Evolutionary conservation across 169 alveolate species (phyloP).

Genomic region (Plasmodium yoelii): DNA sequence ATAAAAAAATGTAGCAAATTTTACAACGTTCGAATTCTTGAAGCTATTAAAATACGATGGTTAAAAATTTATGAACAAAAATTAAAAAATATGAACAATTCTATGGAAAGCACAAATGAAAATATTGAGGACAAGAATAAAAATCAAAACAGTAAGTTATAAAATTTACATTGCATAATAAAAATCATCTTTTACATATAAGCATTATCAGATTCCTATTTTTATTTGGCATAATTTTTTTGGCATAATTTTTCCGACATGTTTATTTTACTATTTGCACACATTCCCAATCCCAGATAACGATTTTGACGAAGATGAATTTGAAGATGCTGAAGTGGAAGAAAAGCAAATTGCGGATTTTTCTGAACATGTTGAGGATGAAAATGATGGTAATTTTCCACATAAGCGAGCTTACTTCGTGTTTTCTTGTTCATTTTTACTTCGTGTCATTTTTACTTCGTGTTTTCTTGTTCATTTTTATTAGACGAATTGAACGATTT

Average conservation of each 20-base stretch:
- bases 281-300: not conserved
- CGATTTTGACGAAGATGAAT: conserved; percentile 66
- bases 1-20: conserved; percentile 57
- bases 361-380: conserved; percentile 11
- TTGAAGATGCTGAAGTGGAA: conserved; percentile 73
- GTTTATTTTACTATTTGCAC: not conserved
- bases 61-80: conserved; percentile 44
- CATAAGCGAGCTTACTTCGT: not conserved
- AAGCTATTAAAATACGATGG: conserved; percentile 64
- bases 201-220: not conserved
- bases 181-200: not conserved
- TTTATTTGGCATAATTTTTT: not conserved
- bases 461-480: not conserved
- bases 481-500: conserved; percentile 54
- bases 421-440: not conserved
- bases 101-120: not conserved
- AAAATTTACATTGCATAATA: not conserved
- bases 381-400: not conserved
- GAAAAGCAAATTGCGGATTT: conserved; percentile 44
- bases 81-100: conserved; percentile 7
- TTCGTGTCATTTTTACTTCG: too few relatives aligned
- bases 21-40: conserved; percentile 48
- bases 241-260: not conserved
- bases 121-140: not conserved
- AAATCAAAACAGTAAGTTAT: not conserved